These are phyloP conservation scores for Hymenochaete sp. DNA, from an alignment of 1,284 basidiomycete species.

Conservation along the genomic window DNA sequence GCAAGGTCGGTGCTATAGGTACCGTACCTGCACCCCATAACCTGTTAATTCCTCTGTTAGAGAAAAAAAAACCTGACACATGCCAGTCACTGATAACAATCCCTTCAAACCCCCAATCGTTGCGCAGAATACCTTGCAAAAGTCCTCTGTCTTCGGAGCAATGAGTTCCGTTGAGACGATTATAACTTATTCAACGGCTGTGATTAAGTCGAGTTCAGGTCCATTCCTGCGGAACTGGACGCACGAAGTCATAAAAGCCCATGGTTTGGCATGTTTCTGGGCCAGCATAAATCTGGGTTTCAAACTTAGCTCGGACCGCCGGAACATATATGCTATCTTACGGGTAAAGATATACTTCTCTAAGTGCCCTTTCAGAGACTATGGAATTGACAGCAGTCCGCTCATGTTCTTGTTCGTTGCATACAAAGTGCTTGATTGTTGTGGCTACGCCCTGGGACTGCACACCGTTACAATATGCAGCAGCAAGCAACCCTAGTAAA, in stretches of 20 bases:
- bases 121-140: conserved; percentile 49
- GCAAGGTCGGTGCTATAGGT: conserved; percentile 50
- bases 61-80: conserved; percentile 13
- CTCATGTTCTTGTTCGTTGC: conserved; percentile 62
- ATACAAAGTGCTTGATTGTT: conserved; percentile 45
- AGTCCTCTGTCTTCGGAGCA: conserved; percentile 51
- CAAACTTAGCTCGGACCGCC: not conserved
- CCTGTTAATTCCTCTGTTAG: conserved; percentile 14
- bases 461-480: conserved; percentile 58
- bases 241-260: conserved; percentile 59
- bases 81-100: conserved; percentile 62
- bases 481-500: conserved; percentile 42
- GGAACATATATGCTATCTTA: conserved; percentile 27
- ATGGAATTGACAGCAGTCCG: conserved; percentile 54
- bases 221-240: no score
- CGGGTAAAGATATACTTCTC: conserved; percentile 67
- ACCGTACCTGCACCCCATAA: conserved; percentile 39
- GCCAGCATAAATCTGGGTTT: conserved; percentile 51
- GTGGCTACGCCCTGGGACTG: conserved; percentile 57
- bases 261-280: conserved; percentile 49
- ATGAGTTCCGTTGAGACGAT: conserved; percentile 53
- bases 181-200: conserved; percentile 20
- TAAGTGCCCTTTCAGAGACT: conserved; percentile 51
- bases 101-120: conserved; percentile 62
- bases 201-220: not conserved